Evolutionary conservation across 352 stramenopile genomes (phyloP), one percentile per base, ranked within the genome.

Genomic region (Phytophthora boehmeriae): DNA sequence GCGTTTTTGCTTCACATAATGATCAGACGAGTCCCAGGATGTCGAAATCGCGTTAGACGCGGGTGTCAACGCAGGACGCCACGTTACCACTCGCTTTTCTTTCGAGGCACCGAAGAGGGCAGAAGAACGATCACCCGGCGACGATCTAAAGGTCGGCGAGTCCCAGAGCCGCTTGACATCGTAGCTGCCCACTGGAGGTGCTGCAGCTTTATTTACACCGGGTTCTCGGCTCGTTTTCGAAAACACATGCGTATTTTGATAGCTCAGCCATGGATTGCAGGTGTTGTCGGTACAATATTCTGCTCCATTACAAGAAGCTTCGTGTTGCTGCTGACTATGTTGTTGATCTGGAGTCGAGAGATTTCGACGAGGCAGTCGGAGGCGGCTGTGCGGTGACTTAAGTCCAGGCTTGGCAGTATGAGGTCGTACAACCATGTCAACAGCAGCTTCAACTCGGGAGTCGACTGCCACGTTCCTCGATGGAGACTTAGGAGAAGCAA

Each of bases 1-100:
- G 5, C 58, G 50, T 53, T 88, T 88, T 23, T 84, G 76, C 63
- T 84, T 84, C 22, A 60, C 64, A 43, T 92, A 90, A 39, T 89
- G 64, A 0, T 50, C 52, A 25, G 78, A 90, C 6, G 75, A 71
- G 56, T 90, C 72, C 79, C 78, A 92, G 1, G 71, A 74, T 14
- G 76, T 71, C 4, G 77, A 56, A 4, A 78, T 32, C 1, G 73
- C 63, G 36, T 68, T 68, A 1, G 75, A 78, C 2, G 73, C 73
- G 5, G 68, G 67, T 0, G 60, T 75, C 19, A 68, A 44, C 17
- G 71, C 72, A 2, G 77, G 79, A 1, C 77, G 75, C 79, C 79
- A 91, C 22, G 73, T 74, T 5, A 91, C 43, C 11, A 67, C 49
- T 13, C 82, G 73, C 22, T 76, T 76, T 36, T 73, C 78, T 22